A percentile compares a stretch with the other conserved stretches of the same genome.
Conservation (phyloP, 129 eudicot genomes). For the Helianthus annuus region DNA sequence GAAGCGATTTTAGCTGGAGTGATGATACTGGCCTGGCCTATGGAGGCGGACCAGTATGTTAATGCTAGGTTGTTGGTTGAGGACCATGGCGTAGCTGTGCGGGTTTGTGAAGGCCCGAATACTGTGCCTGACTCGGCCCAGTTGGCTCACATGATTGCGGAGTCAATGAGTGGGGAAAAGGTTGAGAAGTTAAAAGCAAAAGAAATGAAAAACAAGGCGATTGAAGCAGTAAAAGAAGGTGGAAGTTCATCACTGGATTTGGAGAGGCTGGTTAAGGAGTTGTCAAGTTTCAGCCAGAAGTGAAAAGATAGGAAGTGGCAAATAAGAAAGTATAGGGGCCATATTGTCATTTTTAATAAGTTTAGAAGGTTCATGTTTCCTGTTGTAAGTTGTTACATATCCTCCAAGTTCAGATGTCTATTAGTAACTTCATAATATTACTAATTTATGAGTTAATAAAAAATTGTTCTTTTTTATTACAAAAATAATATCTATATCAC, state of each 20-base stretch:
- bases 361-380: neutral
- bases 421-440: no score
- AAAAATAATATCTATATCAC: no score
- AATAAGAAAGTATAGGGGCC: constrained; percentile 8
- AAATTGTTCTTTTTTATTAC: no score
- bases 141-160: constrained; percentile 42
- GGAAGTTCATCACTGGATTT: constrained; percentile 61
- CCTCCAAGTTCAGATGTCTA: no score
- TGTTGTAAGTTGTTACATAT: no score
- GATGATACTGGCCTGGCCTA: constrained; percentile 75
- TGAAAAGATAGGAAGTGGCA: neutral
- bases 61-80: constrained; percentile 71
- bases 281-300: constrained; percentile 29
- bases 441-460: no score
- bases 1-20: constrained; percentile 64
- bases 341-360: neutral
- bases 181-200: constrained; percentile 52
- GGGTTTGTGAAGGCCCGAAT: constrained; percentile 53
- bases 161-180: constrained; percentile 43
- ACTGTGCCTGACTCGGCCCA: constrained; percentile 57
- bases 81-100: constrained; percentile 50
- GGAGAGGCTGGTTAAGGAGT: constrained; percentile 51
- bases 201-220: constrained; percentile 51
- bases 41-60: constrained; percentile 85
- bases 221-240: constrained; percentile 52